phyloP scores from a whole-genome alignment of 495 filamentous ascomycete species.

The Entonaema liquescens region DNA sequence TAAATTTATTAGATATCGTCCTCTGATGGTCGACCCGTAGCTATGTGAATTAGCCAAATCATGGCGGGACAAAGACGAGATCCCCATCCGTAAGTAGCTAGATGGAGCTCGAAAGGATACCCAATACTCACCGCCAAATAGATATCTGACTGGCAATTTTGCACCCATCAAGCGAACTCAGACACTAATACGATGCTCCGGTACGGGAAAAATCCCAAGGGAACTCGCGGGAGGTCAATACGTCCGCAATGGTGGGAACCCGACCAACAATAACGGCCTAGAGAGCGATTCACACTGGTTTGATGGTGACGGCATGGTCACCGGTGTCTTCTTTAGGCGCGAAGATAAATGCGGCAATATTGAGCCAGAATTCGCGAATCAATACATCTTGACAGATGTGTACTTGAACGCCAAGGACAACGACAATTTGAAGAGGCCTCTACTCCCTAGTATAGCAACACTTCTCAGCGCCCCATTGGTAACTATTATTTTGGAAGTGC shows the following conservation, averaged over 20 bases:
- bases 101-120: conserved; percentile 9
- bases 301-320: conserved; percentile 76
- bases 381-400: conserved; percentile 70
- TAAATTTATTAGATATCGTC: background rate
- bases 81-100: conserved; percentile 25
- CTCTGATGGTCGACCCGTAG: background rate
- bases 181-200: conserved; percentile 60
- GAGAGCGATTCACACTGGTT: conserved; percentile 71
- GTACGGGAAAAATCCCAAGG: conserved; percentile 62
- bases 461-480: conserved; percentile 62
- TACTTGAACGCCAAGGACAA: conserved; percentile 60
- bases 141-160: conserved; percentile 69
- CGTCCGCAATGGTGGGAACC: conserved; percentile 74
- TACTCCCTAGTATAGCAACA: conserved; percentile 69
- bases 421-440: conserved; percentile 55
- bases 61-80: conserved; percentile 15
- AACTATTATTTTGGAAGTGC: conserved; percentile 54
- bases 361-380: conserved; percentile 68
- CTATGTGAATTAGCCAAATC: background rate
- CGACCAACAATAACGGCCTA: conserved; percentile 65
- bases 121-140: conserved; percentile 17
- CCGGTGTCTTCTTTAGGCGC: conserved; percentile 65
- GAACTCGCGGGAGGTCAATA: conserved; percentile 72
- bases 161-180: conserved; percentile 64
- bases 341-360: conserved; percentile 45